Evolutionary conservation across 768 basidiomycete species (phyloP), one percentile per base, ranked within the genome.

Genomic region (Phylloporus sp.): DNA sequence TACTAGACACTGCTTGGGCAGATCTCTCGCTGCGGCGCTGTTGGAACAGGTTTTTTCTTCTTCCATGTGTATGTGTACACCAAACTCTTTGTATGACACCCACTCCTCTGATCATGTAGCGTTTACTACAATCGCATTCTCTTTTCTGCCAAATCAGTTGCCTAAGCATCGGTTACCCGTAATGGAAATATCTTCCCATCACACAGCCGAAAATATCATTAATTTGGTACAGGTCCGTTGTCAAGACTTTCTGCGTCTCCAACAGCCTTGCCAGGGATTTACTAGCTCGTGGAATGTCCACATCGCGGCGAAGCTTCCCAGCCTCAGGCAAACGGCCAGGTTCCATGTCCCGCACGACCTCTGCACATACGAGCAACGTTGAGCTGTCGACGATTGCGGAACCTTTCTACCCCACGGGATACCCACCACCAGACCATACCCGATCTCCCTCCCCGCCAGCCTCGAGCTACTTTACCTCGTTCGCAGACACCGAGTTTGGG

Each of bases 391-490:
- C 51, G 13, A 32, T 60, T 9, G 26, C 49, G 2, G 61, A 56
- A 28, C 50, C 62, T 27, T 56, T 34, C 34, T 55, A 62, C 39
- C 43, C 57, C 10, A 6, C 38, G 22, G 29, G 36, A 9, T 44
- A 64, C 22, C n/a, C 58, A 13, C 57, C 42, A 4, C 45, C 36
- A 13, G 66, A 68, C 9, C 58, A 5, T 0, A 0, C 40, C 41
- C 65, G 75, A 43, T 52, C 64, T 1, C 75, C 75, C 2, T 88
- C 87, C 6, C 90, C 88, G 2, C 90, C 90, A 0, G 90, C 90
- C 0, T 90, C 89, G 3, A 78, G 87, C 1, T 91, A 91, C 68
- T 92, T 91, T 60, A 78, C 85, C 0, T 66, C 80, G 2, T 76
- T 82, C 28, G 74, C 79, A 73, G 70, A 47, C 74, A 80, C 56